Percentiles rank a stretch among this genome's conserved stretches.
phyloP scores from a whole-genome alignment of 2,329 filamentous ascomycete genomes.

The Botrytis cinerea region DNA sequence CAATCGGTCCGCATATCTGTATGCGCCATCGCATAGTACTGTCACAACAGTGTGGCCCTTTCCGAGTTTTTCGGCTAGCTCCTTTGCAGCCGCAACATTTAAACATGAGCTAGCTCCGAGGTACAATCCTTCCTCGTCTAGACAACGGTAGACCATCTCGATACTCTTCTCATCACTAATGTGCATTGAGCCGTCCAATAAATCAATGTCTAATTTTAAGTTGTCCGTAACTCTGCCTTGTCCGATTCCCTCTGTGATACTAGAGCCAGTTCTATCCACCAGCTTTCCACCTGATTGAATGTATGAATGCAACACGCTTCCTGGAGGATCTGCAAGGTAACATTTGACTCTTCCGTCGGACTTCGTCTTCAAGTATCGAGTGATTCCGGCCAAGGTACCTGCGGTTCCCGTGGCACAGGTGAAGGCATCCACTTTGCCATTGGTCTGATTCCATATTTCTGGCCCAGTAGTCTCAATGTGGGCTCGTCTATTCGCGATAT shows the following conservation, averaged over 20 bases:
- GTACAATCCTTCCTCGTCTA: constrained; percentile 95
- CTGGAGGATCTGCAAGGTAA: constrained; percentile 91
- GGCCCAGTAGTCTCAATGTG: constrained; percentile 97
- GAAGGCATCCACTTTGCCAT: constrained; percentile 85
- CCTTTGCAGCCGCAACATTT: constrained; percentile 93
- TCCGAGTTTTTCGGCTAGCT: constrained; percentile 88
- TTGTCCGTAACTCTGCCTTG: constrained; percentile 98
- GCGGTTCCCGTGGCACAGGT: constrained; percentile 93
- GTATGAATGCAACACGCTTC: constrained; percentile 90
- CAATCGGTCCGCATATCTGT: constrained; percentile 89
- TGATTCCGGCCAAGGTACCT: constrained; percentile 86
- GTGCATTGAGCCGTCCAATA: constrained; percentile 81
- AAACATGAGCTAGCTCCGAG: constrained; percentile 90
- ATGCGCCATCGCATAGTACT: constrained; percentile 93
- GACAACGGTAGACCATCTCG: constrained; percentile 94
- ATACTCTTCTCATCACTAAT: constrained; percentile 94
- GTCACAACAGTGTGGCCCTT: constrained; percentile 90
- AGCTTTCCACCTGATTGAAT: constrained; percentile 82
- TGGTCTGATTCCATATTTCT: constrained; percentile 94
- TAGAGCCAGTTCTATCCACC: constrained; percentile 76
- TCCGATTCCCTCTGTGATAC: constrained; percentile 96
- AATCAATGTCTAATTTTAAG: constrained; percentile 76
- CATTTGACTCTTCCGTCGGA: constrained; percentile 77
- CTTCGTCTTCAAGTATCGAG: constrained; percentile 83
- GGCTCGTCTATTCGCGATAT: constrained; percentile 87